Percentiles rank a stretch among this genome's conserved stretches.
Conservation (phyloP, 306 rosid species). For the Dryas alaskensis region DNA sequence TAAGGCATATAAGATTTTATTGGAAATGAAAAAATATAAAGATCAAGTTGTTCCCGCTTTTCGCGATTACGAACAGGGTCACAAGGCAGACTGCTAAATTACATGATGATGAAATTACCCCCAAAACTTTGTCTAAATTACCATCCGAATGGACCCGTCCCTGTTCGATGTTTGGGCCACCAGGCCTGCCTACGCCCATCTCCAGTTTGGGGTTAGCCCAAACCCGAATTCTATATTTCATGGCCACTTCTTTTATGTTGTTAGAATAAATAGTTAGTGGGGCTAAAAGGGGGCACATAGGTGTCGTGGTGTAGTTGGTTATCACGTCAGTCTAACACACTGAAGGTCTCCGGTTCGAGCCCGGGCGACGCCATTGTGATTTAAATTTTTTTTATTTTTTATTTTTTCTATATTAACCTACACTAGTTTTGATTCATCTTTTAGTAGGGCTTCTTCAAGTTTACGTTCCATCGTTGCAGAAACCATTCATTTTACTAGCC, state of each 20-base stretch:
- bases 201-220: not conserved
- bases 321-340: constrained; percentile 99
- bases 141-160: not conserved
- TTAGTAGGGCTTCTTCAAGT: not conserved
- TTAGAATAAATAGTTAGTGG: not conserved
- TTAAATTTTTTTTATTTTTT: not conserved
- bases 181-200: not conserved
- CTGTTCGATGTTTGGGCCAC: not conserved
- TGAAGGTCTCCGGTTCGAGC: constrained; percentile 56
- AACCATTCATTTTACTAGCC: no score
- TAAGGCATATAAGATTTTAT: not conserved
- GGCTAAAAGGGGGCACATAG: accelerated
- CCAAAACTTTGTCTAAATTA: not conserved
- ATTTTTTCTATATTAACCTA: no score
- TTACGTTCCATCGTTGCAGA: not conserved
- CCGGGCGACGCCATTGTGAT: constrained; percentile 24
- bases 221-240: not conserved
- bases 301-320: constrained; percentile 77
- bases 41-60: not conserved
- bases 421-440: not conserved
- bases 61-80: not conserved
- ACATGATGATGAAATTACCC: no score
- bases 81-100: not conserved
- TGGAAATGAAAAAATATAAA: not conserved
- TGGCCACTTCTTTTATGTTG: no score